These are phyloP conservation scores for Flaveria linearis DNA, from an alignment of 129 eudicot species.

Conservation along the genomic window DNA sequence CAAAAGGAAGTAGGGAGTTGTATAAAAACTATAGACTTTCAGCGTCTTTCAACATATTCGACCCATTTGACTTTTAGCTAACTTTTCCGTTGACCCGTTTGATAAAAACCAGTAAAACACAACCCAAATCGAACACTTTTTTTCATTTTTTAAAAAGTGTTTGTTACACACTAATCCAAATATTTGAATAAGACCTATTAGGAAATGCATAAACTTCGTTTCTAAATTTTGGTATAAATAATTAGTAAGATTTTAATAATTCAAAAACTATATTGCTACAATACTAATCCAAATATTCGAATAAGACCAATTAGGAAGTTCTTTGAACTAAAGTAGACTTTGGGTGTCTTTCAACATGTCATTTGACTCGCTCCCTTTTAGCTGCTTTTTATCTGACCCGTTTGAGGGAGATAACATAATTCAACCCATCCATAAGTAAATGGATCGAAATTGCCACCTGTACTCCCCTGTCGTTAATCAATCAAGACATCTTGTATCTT, in stretches of 20 bases:
- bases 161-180: too few species aligned
- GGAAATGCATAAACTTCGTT: too few species aligned
- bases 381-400: not conserved
- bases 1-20: not conserved
- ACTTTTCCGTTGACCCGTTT: not conserved
- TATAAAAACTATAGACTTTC: not conserved
- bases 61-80: not conserved
- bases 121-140: not conserved
- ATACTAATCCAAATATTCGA: not conserved
- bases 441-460: not conserved
- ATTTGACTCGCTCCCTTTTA: not conserved
- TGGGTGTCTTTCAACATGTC: not conserved
- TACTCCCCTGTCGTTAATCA: not conserved
- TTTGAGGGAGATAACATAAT: not conserved
- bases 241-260: not conserved
- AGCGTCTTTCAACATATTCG: not conserved
- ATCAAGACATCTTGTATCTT: slow-evolving; percentile 17
- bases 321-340: not conserved
- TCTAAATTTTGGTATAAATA: not conserved
- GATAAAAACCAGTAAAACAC: not conserved
- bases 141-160: not conserved
- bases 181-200: too few species aligned
- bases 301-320: not conserved
- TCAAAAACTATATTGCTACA: not conserved
- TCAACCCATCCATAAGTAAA: not conserved